Evolutionary conservation across 2,329 filamentous ascomycete genomes (phyloP).

Genomic region (Hortaea sp.): DNA sequence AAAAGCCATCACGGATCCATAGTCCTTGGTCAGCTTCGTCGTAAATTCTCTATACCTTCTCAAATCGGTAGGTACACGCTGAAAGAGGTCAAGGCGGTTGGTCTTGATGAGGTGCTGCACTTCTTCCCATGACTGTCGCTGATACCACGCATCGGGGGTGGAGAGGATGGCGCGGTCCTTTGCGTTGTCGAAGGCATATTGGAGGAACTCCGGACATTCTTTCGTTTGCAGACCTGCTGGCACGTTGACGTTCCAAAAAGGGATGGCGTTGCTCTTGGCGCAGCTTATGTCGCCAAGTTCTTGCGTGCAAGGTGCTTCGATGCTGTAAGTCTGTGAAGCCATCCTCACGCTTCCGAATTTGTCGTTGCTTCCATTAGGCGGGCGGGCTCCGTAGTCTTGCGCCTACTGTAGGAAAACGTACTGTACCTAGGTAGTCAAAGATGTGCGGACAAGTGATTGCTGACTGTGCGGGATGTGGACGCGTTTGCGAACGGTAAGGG

Average conservation of each 20-base stretch:
- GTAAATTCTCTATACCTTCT: conserved; percentile 67
- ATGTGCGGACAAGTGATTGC: too few species aligned
- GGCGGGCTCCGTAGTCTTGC: too few species aligned
- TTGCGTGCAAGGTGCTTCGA: too few species aligned
- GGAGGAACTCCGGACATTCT: conserved; percentile 64
- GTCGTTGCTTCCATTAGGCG: too few species aligned
- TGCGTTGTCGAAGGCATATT: conserved; percentile 38
- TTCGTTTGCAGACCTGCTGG: conserved; percentile 49
- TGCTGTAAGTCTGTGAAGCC: too few species aligned
- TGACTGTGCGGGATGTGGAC: too few species aligned
- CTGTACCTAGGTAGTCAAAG: too few species aligned
- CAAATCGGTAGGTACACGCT: conserved; percentile 65
- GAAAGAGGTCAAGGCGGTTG: conserved; percentile 68
- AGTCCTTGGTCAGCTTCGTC: conserved; percentile 49
- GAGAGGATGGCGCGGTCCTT: conserved; percentile 64
- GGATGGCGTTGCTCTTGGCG: conserved; percentile 18
- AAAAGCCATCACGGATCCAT: conserved; percentile 72
- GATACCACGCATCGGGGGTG: conserved; percentile 59
- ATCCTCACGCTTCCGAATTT: too few species aligned
- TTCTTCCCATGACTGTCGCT: conserved; percentile 56
- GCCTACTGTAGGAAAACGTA: too few species aligned
- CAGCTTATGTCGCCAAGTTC: too few species aligned
- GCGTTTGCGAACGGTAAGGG: too few species aligned
- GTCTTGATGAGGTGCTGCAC: conserved; percentile 52
- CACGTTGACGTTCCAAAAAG: conserved; percentile 80